phyloP scores from a whole-genome alignment of 768 basidiomycete species.

The Sporobolomyces phaffii region DNA sequence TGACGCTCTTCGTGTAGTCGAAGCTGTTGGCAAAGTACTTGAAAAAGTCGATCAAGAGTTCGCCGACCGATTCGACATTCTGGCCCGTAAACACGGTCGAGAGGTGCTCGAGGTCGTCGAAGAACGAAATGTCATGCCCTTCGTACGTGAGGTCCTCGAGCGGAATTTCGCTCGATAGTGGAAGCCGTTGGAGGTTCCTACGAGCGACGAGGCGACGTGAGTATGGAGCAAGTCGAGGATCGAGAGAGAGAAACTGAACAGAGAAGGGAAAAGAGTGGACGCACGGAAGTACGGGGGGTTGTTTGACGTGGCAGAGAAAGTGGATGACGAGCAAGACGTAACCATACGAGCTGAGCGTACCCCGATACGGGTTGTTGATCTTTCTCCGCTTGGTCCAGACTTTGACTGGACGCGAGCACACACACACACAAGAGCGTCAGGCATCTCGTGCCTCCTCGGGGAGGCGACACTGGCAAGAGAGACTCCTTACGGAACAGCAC shows the following conservation, averaged over 20 bases:
- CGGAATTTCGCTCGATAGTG: slow-evolving; percentile 40
- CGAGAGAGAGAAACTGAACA: not conserved
- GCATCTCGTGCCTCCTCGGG: slow-evolving; percentile 1
- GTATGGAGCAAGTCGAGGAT: not conserved
- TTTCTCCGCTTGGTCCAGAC: slow-evolving; percentile 98
- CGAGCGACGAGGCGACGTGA: not conserved
- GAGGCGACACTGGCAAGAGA: not conserved
- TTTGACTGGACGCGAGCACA: slow-evolving; percentile 62
- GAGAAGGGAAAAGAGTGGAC: too few species aligned
- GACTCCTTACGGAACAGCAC: slow-evolving; percentile 83
- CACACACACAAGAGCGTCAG: not conserved
- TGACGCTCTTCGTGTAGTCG: slow-evolving; percentile 79
- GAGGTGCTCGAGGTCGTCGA: slow-evolving; percentile 90
- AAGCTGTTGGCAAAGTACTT: slow-evolving; percentile 93
- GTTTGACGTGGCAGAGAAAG: slow-evolving; percentile 95
- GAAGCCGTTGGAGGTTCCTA: slow-evolving; percentile 37
- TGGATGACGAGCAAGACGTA: slow-evolving; percentile 97
- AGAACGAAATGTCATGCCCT: slow-evolving; percentile 64
- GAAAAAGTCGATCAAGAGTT: slow-evolving; percentile 97
- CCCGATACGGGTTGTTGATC: slow-evolving; percentile 97
- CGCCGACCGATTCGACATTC: slow-evolving; percentile 85
- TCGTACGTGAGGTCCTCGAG: slow-evolving; percentile 75
- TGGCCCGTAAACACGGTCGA: slow-evolving; percentile 89
- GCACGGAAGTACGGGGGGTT: slow-evolving; percentile 80
- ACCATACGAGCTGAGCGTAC: slow-evolving; percentile 92